phyloP scores from a whole-genome alignment of 306 rosid genomes.

The Mimosa pudica region DNA sequence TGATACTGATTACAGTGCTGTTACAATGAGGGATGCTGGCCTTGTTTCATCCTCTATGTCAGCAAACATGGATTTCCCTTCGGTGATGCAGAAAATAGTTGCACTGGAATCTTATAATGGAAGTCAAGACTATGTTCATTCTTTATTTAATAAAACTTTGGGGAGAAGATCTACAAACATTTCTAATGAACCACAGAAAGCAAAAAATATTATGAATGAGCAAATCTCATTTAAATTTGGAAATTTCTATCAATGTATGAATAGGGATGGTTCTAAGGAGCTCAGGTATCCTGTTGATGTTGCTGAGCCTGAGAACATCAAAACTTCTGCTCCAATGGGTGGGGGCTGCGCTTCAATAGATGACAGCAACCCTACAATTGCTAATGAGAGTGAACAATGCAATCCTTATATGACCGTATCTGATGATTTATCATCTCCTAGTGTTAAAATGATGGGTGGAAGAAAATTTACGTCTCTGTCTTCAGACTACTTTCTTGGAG shows the following conservation, averaged over 20 bases:
- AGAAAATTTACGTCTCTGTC: conserved; percentile 45
- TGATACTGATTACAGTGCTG: conserved; percentile 37
- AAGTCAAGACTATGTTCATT: conserved; percentile 37
- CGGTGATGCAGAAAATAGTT: conserved; percentile 57
- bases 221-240: conserved; percentile 49
- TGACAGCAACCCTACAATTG: conserved; percentile 36
- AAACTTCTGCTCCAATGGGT: conserved; percentile 28
- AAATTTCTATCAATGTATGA: conserved; percentile 54
- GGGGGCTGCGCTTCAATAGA: conserved; percentile 41
- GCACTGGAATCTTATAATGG: conserved; percentile 41
- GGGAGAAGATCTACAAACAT: conserved; percentile 30
- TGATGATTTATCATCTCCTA: conserved; percentile 34
- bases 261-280: conserved; percentile 36
- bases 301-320: conserved; percentile 41
- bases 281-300: conserved; percentile 34
- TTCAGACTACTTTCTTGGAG: conserved; percentile 56
- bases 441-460: conserved; percentile 34
- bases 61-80: conserved; percentile 44
- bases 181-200: conserved; percentile 43
- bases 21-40: conserved; percentile 28
- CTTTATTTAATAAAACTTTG: conserved; percentile 55
- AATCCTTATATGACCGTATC: conserved; percentile 28
- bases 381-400: conserved; percentile 35
- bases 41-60: conserved; percentile 40
- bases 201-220: conserved; percentile 43